Conservation (phyloP, 257 asterid species). For the Solanum acaule region DNA sequence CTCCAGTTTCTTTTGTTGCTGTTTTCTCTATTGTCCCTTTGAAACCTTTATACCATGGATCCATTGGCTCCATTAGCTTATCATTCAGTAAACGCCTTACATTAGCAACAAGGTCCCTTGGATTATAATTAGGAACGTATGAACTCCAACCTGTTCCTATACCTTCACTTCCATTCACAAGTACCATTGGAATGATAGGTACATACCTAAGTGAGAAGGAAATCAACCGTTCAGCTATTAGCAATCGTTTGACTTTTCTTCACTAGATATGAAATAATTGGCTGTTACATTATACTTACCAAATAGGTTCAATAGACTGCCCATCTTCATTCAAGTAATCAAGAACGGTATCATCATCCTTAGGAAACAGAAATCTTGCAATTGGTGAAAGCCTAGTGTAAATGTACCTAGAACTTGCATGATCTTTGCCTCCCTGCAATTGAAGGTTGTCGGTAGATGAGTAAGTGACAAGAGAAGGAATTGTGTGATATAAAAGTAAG, state of each 20-base stretch:
- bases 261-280: neutral
- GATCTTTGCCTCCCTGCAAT: constrained; percentile 95
- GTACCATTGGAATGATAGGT: constrained; percentile 78
- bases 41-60: constrained; percentile 95
- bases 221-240: neutral
- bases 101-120: constrained; percentile 71
- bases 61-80: constrained; percentile 71
- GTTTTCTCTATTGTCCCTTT: constrained; percentile 65
- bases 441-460: neutral
- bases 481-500: neutral
- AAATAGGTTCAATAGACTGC: constrained; percentile 79
- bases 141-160: constrained; percentile 99
- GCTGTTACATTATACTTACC: constrained; percentile 33
- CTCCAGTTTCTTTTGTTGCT: constrained; percentile 55
- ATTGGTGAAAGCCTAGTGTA: constrained; percentile 60
- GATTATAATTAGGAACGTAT: constrained; percentile 79
- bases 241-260: neutral
- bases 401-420: constrained; percentile 91
- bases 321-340: constrained; percentile 91
- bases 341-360: constrained; percentile 78
- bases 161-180: constrained; percentile 99
- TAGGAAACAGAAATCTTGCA: constrained; percentile 72
- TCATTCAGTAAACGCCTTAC: constrained; percentile 59
- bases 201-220: constrained; percentile 45
- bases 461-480: neutral